Evolutionary conservation across 805 yeast genomes (phyloP), one percentile per base, ranked within the genome.

Genomic region (Scheffersomyces stipitis): DNA sequence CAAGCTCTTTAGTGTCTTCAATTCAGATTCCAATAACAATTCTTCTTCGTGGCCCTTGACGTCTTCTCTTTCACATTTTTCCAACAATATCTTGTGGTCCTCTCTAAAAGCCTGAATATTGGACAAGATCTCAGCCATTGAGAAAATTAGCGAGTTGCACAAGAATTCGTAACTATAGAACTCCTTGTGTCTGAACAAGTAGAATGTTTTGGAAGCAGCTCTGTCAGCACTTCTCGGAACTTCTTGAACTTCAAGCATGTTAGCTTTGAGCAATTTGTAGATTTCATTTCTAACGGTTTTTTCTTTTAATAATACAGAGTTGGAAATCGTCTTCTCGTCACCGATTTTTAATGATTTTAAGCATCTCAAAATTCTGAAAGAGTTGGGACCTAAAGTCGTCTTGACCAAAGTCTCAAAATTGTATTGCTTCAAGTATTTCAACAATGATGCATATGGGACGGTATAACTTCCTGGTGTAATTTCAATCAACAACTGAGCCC

Each of bases 171-270:
- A 60, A 7, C 71, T 58, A 14, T 58, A 50, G 3, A 41, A 40
- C 28, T 62, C 64, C 40, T 78, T 80, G 48, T 80, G 83, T 52
- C 88, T 75, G 71, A 88, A 93, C 23, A 90, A 72, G 56, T 79
- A 93, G 18, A 86, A 83, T 1, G 97, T 83, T 48, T 96, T 80
- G 28, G 86, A 80, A 0, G 97, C 96, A 2, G 95, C 90, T 48
- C 98, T 75, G 58, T 93, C 98, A 16, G 80, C 82, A 6, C 96
- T 83, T 51, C 91, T 78, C 9, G 98, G 97, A 18, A 93, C 84
- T 64, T 93, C 99, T 62, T 91, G 98, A 26, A 90, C 74, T 55
- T 91, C 96, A 14, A 90, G 66, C 14, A 86, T 75, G 43, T 90
- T 88, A 45, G 79, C 72, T 36, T 75, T 76, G 18, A 86, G 75